These are phyloP conservation scores for Termitomyces sp. DNA, from an alignment of 768 basidiomycete species.

Conservation along the genomic window DNA sequence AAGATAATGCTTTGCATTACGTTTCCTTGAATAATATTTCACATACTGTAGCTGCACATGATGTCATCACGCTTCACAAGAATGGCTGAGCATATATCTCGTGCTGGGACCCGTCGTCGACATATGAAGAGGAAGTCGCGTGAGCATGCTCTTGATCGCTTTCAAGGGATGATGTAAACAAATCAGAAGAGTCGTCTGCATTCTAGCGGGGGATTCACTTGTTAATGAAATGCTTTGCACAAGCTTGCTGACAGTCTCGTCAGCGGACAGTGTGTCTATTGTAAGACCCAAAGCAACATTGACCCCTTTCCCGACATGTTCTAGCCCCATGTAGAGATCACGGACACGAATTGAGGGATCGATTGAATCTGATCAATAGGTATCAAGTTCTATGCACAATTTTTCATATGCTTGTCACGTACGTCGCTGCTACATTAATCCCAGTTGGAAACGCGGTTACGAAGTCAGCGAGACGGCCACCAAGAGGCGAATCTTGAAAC, in stretches of 20 bases:
- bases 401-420: conserved; percentile 16
- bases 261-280: too few species aligned
- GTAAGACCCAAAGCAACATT: conserved; percentile 51
- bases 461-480: conserved; percentile 56
- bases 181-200: neutral
- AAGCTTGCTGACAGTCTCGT: conserved; percentile 47
- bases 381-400: neutral
- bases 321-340: conserved; percentile 67
- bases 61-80: conserved; percentile 68
- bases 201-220: conserved; percentile 41
- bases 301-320: conserved; percentile 73
- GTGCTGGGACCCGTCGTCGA: conserved; percentile 79
- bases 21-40: neutral
- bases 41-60: conserved; percentile 76
- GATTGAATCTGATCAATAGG: conserved; percentile 21
- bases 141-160: conserved; percentile 70
- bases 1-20: neutral
- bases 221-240: conserved; percentile 80
- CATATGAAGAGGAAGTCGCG: conserved; percentile 53
- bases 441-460: conserved; percentile 64
- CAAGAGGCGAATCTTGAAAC: conserved; percentile 43
- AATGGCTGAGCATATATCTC: conserved; percentile 73
- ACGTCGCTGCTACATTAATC: conserved; percentile 64
- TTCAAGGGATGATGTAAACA: neutral
- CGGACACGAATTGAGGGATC: conserved; percentile 61